Conservation (phyloP, 2,329 filamentous ascomycete species). For the Fusarium sp. region DNA sequence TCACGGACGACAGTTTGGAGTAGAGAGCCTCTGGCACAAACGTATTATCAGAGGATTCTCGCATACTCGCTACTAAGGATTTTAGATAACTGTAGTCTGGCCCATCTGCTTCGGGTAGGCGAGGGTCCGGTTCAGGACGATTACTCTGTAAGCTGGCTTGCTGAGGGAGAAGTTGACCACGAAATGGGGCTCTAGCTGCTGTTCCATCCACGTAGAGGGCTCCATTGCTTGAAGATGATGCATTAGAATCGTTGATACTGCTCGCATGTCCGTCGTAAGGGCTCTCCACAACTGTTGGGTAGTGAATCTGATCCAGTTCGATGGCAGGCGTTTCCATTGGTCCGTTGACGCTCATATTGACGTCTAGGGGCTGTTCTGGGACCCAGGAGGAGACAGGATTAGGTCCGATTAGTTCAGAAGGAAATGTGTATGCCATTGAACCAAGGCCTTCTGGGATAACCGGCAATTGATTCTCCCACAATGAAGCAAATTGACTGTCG, state of each 20-base stretch:
- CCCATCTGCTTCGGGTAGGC: neutral
- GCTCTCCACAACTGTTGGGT: neutral
- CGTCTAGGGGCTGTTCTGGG: neutral
- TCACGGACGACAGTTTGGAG: neutral
- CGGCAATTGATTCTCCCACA: constrained; percentile 7
- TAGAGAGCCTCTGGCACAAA: constrained; percentile 2
- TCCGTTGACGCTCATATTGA: neutral
- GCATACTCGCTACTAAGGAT: neutral
- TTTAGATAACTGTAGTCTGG: neutral
- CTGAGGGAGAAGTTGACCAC: neutral
- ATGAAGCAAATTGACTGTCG: constrained; percentile 1
- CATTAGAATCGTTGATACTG: neutral
- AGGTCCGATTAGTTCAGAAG: neutral
- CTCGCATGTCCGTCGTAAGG: neutral
- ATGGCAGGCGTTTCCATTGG: neutral
- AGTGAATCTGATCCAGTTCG: neutral
- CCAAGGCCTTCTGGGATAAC: constrained; percentile 4
- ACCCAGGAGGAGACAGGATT: neutral
- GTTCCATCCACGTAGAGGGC: constrained; percentile 17
- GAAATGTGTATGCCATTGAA: neutral
- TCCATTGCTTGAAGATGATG: constrained; percentile 8
- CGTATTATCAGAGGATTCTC: neutral
- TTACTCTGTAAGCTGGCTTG: neutral
- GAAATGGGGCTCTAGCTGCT: constrained; percentile 17
- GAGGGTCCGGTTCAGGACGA: neutral